These are phyloP conservation scores for Paraconiothyrium brasiliense DNA, from an alignment of 2,329 filamentous ascomycete species.

Conservation along the genomic window DNA sequence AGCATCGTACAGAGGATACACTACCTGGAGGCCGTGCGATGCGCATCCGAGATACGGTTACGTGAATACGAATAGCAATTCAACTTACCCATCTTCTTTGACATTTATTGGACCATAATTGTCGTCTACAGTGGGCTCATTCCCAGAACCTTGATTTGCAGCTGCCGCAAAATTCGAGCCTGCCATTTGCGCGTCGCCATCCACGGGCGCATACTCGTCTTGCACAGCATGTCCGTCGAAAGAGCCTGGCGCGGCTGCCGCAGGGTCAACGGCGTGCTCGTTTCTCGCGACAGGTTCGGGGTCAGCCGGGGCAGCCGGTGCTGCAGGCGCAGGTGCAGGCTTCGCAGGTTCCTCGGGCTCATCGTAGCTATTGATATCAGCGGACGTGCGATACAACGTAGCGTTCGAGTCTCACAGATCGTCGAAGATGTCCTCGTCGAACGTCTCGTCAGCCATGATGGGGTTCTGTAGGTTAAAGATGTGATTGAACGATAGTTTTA, in stretches of 20 bases:
- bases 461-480: slow-evolving; percentile 28
- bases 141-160: slow-evolving; percentile 42
- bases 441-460: slow-evolving; percentile 81
- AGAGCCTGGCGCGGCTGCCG: slow-evolving; percentile 26
- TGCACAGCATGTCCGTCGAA: slow-evolving; percentile 26
- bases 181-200: slow-evolving; percentile 40
- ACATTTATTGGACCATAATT: slow-evolving; percentile 70
- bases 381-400: not conserved
- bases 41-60: slow-evolving; percentile 17
- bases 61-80: slow-evolving; percentile 7
- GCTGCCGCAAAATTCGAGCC: slow-evolving; percentile 41
- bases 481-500: slow-evolving; percentile 9
- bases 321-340: slow-evolving; percentile 30
- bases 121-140: slow-evolving; percentile 48
- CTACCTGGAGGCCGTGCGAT: not conserved
- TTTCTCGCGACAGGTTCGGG: slow-evolving; percentile 25
- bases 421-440: slow-evolving; percentile 94
- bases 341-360: slow-evolving; percentile 49
- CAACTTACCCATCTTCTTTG: slow-evolving; percentile 90
- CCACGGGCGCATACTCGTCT: slow-evolving; percentile 31
- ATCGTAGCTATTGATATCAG: slow-evolving; percentile 50
- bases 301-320: slow-evolving; percentile 30
- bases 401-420: slow-evolving; percentile 74
- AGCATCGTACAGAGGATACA: not conserved
- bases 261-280: slow-evolving; percentile 23